phyloP scores from a whole-genome alignment of 768 basidiomycete genomes.

The Sporobolomyces roseus region DNA sequence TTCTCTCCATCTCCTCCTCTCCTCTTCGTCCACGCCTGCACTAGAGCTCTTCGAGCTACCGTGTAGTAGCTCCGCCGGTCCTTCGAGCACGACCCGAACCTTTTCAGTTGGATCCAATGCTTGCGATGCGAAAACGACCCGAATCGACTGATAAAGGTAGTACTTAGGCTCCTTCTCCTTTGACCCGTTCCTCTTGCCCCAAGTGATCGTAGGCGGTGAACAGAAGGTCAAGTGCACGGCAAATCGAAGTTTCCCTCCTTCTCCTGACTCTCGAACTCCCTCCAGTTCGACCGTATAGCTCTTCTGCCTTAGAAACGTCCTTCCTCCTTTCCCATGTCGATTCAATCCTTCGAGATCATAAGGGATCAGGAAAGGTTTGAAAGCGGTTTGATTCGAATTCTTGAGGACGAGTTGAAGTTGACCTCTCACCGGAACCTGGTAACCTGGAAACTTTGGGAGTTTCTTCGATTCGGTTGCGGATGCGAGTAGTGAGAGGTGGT shows the following conservation, averaged over 20 bases:
- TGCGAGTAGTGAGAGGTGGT: conserved; percentile 34
- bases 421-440: conserved; percentile 46
- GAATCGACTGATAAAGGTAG: conserved; percentile 46
- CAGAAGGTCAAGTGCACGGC: conserved; percentile 48
- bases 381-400: conserved; percentile 46
- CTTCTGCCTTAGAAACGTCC: conserved; percentile 47
- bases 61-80: conserved; percentile 19
- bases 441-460: conserved; percentile 46
- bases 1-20: not conserved
- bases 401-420: conserved; percentile 48
- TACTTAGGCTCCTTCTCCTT: conserved; percentile 3
- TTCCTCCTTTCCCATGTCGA: conserved; percentile 37
- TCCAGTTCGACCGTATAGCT: conserved; percentile 34
- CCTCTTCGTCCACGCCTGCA: not conserved
- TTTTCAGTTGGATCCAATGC: conserved; percentile 43
- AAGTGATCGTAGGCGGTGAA: no score
- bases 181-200: not conserved
- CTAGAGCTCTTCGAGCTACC: not conserved
- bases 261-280: no score
- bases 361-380: conserved; percentile 48
- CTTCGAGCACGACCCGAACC: conserved; percentile 41
- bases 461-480: not conserved
- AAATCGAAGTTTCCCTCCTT: conserved; percentile 44
- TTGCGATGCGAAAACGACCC: conserved; percentile 47
- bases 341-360: conserved; percentile 48